Evolutionary conservation across 805 yeast genomes (phyloP).

Genomic region (Starmerella apicola): DNA sequence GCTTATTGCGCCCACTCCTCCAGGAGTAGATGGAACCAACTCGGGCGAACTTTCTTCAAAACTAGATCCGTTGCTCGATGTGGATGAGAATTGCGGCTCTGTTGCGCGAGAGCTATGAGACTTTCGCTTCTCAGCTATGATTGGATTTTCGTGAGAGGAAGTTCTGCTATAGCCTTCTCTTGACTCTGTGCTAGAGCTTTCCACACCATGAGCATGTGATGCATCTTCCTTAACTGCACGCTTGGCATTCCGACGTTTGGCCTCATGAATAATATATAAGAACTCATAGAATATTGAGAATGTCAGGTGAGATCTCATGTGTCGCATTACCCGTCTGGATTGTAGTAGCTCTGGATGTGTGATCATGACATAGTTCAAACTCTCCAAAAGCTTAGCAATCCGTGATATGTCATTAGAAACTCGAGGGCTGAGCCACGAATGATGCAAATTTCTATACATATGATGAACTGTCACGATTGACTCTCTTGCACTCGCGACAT

Average conservation of each 20-base stretch:
- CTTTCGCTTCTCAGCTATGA: too few species aligned
- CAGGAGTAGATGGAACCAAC: neutral
- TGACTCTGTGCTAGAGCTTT: too few species aligned
- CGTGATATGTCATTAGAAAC: conserved; percentile 83
- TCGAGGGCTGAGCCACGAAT: conserved; percentile 65
- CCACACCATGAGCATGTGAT: neutral
- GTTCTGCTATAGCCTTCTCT: too few species aligned
- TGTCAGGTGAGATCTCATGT: conserved; percentile 86
- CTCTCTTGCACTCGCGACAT: conserved; percentile 80
- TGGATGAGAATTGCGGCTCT: too few species aligned
- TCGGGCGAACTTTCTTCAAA: conserved; percentile 1
- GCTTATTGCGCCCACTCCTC: conserved; percentile 6
- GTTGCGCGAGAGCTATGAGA: too few species aligned
- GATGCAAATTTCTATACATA: conserved; percentile 69
- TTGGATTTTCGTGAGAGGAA: too few species aligned
- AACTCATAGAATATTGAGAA: conserved; percentile 84
- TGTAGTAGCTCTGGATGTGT: conserved; percentile 77
- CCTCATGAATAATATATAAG: conserved; percentile 92
- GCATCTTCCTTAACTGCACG: conserved; percentile 13
- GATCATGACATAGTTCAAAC: conserved; percentile 71
- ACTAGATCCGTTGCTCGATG: too few species aligned
- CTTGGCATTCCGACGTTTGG: conserved; percentile 48
- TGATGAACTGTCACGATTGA: conserved; percentile 88
- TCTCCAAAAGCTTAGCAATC: conserved; percentile 82
- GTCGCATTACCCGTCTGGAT: conserved; percentile 61